A percentile compares a stretch with the other conserved stretches of the same genome.
Evolutionary conservation across 176 grass and related monocot species (phyloP).

Genomic region (Oryza nivara): DNA sequence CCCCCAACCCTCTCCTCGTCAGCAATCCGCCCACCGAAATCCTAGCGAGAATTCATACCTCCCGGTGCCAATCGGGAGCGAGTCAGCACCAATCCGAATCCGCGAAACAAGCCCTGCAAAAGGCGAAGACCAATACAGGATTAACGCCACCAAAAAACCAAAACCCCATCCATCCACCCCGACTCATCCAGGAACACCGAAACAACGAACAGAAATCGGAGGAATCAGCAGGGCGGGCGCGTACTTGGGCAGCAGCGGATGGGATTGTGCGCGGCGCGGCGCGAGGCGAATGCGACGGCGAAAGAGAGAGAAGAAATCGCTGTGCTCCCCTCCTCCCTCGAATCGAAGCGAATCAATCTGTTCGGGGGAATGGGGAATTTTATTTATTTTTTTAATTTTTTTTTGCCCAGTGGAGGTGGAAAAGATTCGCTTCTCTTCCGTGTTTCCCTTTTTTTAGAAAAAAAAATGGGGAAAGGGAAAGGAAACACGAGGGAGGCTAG

Average conservation of each 20-base stretch:
- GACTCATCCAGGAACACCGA: background rate
- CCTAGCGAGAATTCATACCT: slow-evolving; percentile 29
- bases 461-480: background rate
- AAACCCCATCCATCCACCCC: background rate
- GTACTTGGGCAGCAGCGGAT: background rate
- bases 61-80: background rate
- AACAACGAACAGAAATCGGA: background rate
- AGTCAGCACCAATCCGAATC: background rate
- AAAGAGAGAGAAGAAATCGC: background rate
- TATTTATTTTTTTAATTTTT: background rate
- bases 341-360: background rate
- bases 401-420: background rate
- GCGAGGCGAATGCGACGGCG: background rate
- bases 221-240: background rate
- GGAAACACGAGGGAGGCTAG: background rate
- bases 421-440: slow-evolving; percentile 30
- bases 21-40: background rate
- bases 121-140: background rate
- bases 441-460: background rate
- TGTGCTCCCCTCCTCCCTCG: background rate
- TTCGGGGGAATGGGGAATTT: background rate
- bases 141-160: background rate
- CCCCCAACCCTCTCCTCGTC: background rate
- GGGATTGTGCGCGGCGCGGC: background rate
- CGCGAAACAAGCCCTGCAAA: background rate